A percentile compares a stretch with the other conserved stretches of the same genome.
Conservation (phyloP, 129 eudicot species). For the Calendula officinalis region DNA sequence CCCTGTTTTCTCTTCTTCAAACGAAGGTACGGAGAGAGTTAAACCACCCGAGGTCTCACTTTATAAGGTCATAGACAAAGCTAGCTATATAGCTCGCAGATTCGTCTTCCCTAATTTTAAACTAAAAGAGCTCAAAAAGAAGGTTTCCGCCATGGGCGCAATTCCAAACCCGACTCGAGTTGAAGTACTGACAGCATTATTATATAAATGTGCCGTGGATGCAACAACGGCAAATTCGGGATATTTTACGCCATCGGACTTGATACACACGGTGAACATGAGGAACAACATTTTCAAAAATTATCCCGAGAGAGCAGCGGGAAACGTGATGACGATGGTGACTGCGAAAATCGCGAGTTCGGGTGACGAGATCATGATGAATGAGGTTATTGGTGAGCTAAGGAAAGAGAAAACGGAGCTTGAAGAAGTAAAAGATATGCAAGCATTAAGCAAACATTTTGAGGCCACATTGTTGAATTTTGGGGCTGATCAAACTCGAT, state of each 20-base stretch:
- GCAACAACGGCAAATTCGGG: neutral
- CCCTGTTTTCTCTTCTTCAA: neutral
- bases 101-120: constrained; percentile 23
- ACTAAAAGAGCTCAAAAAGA: constrained; percentile 11
- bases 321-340: constrained; percentile 6
- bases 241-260: neutral
- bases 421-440: neutral
- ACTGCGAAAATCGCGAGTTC: neutral
- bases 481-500: neutral
- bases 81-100: neutral
- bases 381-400: constrained; percentile 1
- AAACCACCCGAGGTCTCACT: neutral
- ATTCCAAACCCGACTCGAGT: constrained; percentile 11
- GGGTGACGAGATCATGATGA: neutral
- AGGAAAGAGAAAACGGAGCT: constrained; percentile 9
- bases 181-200: constrained; percentile 12
- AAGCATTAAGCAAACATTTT: neutral
- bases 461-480: neutral
- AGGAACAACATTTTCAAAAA: neutral
- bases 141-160: neutral
- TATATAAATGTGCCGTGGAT: neutral
- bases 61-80: neutral
- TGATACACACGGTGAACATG: constrained; percentile 5
- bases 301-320: neutral
- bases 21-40: neutral